Base-by-base conservation (phyloP, 352 stramenopile genomes). In the Globisporangium orthogonon region DNA sequence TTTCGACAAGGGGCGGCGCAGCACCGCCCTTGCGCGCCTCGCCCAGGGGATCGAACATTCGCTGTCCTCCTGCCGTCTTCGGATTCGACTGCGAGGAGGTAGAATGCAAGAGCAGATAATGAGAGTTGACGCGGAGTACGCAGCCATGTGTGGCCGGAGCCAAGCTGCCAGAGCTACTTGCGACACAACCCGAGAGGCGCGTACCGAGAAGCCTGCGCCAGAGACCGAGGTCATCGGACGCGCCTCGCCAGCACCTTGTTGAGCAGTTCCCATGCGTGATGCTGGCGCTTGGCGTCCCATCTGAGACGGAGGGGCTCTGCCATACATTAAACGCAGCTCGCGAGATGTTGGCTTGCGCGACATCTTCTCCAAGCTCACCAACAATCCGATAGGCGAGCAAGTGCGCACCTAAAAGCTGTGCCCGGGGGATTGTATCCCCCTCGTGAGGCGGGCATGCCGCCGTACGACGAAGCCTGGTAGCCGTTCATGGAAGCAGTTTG, bases 161-260 rank as follows among this genome's bases (percentile, higher is more conserved):
- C 23, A 23, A 23, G 23, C 23, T 23, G 23, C 23, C 23, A 23
- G 23, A 23, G 23, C 23, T 23, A 23, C 23, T 23, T 23, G 23
- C 31, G 31, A 4, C 14, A 49, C 3, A 11, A 44, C 13, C 13
- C 28, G 14, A 2, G 7, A n/a, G 46, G 15, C 7, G 65, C 76
- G 57, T 58, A 93, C 83, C 67, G 82, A 91, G 58, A 94, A 98
- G 2, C 91, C 89, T n/a, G 92, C 91, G 15, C 91, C 92, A 7
- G 90, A 87, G 6, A 97, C 89, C 2, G 87, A 97, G 11, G 92
- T 98, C 91, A 98, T 97, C 14, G 92, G 92, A 33, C 92, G 70
- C 4, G 90, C 88, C 50, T 96, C 89, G 13, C 73, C 66, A 0
- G 59, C 62, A 39, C 63, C 67, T 56, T 76, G 77, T 11, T 70